Conservation (phyloP, 2,329 filamentous ascomycete species). For the Colletotrichum sp. region DNA sequence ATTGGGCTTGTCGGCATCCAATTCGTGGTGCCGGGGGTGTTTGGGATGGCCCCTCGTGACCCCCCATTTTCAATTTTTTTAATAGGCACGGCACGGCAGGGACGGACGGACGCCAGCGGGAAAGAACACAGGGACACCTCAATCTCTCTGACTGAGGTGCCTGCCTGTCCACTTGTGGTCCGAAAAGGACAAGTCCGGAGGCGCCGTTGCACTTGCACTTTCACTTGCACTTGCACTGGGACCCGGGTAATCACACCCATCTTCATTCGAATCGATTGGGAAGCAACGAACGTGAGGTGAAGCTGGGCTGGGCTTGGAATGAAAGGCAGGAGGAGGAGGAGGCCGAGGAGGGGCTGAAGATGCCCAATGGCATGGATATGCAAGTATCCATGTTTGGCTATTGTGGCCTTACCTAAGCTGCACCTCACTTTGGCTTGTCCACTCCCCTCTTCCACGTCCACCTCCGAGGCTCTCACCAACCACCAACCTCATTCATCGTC, state of each 20-base stretch:
- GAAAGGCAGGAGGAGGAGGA: neutral
- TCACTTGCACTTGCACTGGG: neutral
- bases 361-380: neutral
- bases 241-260: neutral
- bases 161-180: neutral
- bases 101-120: neutral
- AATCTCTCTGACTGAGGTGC: neutral
- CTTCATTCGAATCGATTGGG: neutral
- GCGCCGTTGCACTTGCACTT: neutral
- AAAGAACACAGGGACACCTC: neutral
- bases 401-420: neutral
- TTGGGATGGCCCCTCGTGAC: conserved; percentile 17
- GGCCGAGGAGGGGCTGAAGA: neutral
- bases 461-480: neutral
- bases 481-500: neutral
- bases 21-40: conserved; percentile 3
- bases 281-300: neutral
- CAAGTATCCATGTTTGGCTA: neutral
- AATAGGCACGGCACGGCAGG: neutral
- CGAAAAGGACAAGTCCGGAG: neutral
- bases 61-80: conserved; percentile 8
- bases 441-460: neutral
- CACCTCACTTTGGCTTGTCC: neutral
- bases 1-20: neutral
- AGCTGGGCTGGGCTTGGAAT: neutral